Conservation (phyloP, 139 green algal species). For the Chlamydomonas sphaeroides region DNA sequence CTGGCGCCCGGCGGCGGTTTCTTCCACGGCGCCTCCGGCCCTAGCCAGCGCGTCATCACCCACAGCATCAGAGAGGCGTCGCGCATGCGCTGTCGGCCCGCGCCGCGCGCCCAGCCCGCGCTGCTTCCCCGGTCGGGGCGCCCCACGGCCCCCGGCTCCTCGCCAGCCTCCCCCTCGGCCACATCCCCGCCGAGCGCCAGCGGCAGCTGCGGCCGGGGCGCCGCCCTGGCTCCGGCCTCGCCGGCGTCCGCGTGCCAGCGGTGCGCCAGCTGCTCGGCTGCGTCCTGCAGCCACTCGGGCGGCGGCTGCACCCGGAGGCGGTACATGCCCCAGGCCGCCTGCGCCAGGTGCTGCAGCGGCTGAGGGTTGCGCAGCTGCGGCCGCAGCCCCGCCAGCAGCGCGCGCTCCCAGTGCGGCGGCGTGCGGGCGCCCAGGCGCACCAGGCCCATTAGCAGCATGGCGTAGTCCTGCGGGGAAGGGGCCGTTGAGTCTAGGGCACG, state of each 20-base stretch:
- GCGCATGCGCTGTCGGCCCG: background rate
- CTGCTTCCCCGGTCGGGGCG: background rate
- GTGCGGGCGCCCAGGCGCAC: conserved; percentile 4
- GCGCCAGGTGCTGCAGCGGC: background rate
- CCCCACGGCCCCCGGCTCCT: too few relatives aligned
- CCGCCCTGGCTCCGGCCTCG: too few relatives aligned
- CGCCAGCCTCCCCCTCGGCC: too few relatives aligned
- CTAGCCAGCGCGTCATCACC: conserved; percentile 19
- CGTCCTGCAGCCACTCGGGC: conserved; percentile 8
- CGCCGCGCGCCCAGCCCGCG: background rate
- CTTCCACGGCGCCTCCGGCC: background rate
- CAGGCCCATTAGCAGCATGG: conserved; percentile 2
- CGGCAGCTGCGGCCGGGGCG: too few relatives aligned
- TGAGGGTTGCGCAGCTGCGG: background rate
- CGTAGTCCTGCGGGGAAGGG: background rate
- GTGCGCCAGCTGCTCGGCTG: background rate
- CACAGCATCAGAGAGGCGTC: background rate
- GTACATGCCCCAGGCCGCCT: conserved; percentile 15
- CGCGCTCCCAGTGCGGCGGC: background rate
- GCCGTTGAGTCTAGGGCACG: too few relatives aligned
- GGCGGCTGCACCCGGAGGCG: conserved; percentile 22
- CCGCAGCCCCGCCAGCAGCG: conserved; percentile 6
- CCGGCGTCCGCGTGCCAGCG: background rate
- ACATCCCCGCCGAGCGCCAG: too few relatives aligned
- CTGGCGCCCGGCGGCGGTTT: too few relatives aligned